Evolutionary conservation across 2,329 filamentous ascomycete genomes (phyloP).

Genomic region (Boeremia lycopersici): DNA sequence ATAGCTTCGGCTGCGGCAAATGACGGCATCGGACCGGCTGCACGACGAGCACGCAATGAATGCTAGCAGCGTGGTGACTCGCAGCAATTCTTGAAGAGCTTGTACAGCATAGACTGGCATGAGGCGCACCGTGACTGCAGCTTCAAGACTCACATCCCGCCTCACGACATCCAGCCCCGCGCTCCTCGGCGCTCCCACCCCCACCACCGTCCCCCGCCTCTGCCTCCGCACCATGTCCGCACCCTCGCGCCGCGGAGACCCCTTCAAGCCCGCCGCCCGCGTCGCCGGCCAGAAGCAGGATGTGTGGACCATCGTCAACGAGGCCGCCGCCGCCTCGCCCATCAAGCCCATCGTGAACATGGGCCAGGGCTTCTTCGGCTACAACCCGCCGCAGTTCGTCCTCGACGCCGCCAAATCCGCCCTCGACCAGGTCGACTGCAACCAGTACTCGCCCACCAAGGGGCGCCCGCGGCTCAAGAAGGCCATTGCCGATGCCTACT

Average conservation of each 20-base stretch:
- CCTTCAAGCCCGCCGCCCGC: conserved; percentile 60
- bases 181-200: neutral
- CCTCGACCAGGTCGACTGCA: conserved; percentile 90
- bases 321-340: conserved; percentile 67
- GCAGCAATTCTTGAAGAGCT: neutral
- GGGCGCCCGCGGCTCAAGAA: conserved; percentile 90
- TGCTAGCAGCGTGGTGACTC: neutral
- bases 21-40: conserved; percentile 26
- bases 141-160: conserved; percentile 11
- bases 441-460: conserved; percentile 97
- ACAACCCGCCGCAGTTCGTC: conserved; percentile 92
- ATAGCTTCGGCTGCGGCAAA: neutral
- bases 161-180: neutral
- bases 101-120: conserved; percentile 20
- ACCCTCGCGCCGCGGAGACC: conserved; percentile 44
- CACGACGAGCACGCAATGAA: conserved; percentile 41
- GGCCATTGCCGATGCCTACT: conserved; percentile 91
- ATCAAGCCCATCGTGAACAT: conserved; percentile 72
- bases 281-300: conserved; percentile 63
- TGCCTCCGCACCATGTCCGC: conserved; percentile 44
- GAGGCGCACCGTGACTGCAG: conserved; percentile 18
- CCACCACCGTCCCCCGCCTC: conserved; percentile 5
- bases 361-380: conserved; percentile 82
- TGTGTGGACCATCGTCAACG: conserved; percentile 71
- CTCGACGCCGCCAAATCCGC: conserved; percentile 89